Evolutionary conservation across 495 filamentous ascomycete genomes (phyloP).

Genomic region (Chaetomium fimeti): DNA sequence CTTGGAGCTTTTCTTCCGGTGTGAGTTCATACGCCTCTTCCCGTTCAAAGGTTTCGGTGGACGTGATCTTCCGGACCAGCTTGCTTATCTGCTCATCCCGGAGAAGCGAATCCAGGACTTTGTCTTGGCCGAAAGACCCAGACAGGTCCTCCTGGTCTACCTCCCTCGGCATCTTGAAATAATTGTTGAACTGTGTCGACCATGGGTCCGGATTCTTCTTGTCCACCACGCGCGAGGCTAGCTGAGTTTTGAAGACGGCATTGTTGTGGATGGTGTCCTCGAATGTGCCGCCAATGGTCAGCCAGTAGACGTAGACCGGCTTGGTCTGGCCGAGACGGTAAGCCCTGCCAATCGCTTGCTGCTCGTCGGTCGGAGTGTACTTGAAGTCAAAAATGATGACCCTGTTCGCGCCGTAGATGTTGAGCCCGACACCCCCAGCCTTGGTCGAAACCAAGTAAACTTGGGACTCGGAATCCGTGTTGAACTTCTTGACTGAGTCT

Average conservation of each 20-base stretch:
- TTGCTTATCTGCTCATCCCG: conserved; percentile 15
- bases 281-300: conserved; percentile 74
- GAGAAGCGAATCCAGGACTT: conserved; percentile 69
- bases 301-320: conserved; percentile 83
- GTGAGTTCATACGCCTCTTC: conserved; percentile 44
- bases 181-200: conserved; percentile 53
- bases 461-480: conserved; percentile 41
- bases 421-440: conserved; percentile 79
- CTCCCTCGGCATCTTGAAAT: conserved; percentile 56
- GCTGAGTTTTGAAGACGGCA: conserved; percentile 74
- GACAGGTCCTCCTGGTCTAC: conserved; percentile 54
- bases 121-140: conserved; percentile 60
- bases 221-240: conserved; percentile 77
- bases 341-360: conserved; percentile 84
- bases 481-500: conserved; percentile 63
- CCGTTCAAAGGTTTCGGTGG: conserved; percentile 48
- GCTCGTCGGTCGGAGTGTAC: conserved; percentile 78
- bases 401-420: conserved; percentile 80
- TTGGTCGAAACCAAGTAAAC: conserved; percentile 80
- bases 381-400: conserved; percentile 83
- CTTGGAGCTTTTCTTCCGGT: conserved; percentile 38
- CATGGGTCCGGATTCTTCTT: conserved; percentile 67
- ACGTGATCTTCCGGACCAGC: conserved; percentile 39
- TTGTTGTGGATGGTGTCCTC: conserved; percentile 70
- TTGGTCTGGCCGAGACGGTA: conserved; percentile 87